A percentile compares a stretch with the other conserved stretches of the same genome.
phyloP scores from a whole-genome alignment of 805 yeast species.

The Candida corydali region DNA sequence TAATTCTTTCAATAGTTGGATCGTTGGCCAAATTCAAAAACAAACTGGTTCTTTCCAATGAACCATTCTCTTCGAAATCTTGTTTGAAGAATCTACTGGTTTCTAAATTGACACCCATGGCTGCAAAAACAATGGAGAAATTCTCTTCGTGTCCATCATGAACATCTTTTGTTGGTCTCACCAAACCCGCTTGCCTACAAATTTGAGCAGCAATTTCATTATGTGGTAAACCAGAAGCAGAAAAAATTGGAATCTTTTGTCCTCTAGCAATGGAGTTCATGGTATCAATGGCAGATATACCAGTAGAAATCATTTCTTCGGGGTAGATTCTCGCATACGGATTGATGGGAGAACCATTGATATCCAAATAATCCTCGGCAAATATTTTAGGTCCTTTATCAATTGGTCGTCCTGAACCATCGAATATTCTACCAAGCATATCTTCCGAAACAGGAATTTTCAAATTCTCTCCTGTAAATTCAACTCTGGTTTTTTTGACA shows the following conservation, averaged over 20 bases:
- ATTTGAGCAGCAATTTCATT: constrained; percentile 99
- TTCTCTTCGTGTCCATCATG: constrained; percentile 99
- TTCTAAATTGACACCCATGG: constrained; percentile 99
- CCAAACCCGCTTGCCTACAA: constrained; percentile 99
- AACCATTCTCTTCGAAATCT: constrained; percentile 98
- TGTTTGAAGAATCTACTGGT: constrained; percentile 98
- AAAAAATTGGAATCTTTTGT: constrained; percentile 97
- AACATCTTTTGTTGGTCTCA: constrained; percentile 98
- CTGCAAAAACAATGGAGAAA: constrained; percentile 98
- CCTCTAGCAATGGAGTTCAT: constrained; percentile 99
- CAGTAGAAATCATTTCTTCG: constrained; percentile 99
- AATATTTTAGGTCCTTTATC: constrained; percentile 98
- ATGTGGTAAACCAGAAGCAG: constrained; percentile 99
- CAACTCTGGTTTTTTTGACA: constrained; percentile 95
- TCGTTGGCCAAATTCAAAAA: constrained; percentile 97
- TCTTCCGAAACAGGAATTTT: constrained; percentile 95
- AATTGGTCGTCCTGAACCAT: constrained; percentile 98
- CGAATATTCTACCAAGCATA: constrained; percentile 95
- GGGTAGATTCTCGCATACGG: constrained; percentile 98
- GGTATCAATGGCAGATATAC: constrained; percentile 97
- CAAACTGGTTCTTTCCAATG: constrained; percentile 94
- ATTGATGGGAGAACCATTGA: constrained; percentile 97
- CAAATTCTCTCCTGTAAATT: constrained; percentile 93
- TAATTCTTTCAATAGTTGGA: constrained; percentile 99
- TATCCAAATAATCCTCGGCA: constrained; percentile 97